These are phyloP conservation scores for Porphyrellus sp. DNA, from an alignment of 1,284 basidiomycete genomes.

Conservation along the genomic window DNA sequence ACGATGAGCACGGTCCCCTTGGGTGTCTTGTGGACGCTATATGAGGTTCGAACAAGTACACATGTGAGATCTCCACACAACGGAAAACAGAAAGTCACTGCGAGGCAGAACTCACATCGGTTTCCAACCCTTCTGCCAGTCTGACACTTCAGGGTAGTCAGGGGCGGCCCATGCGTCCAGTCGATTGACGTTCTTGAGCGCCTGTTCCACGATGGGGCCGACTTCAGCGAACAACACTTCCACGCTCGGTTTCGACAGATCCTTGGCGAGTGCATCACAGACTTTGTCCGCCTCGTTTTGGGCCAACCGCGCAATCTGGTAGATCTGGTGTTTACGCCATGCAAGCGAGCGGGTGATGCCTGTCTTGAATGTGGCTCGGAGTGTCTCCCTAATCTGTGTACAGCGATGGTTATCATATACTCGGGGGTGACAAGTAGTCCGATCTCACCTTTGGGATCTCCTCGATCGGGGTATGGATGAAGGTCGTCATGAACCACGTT, in stretches of 20 bases:
- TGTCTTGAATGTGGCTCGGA: conserved; percentile 27
- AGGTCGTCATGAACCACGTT: conserved; percentile 1
- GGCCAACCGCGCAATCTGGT: conserved; percentile 32
- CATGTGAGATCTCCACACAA: not conserved
- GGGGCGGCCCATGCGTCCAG: conserved; percentile 27
- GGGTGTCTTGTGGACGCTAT: conserved; percentile 41
- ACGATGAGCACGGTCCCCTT: conserved; percentile 46
- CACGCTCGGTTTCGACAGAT: conserved; percentile 30
- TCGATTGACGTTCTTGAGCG: conserved; percentile 21
- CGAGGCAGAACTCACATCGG: conserved; percentile 22
- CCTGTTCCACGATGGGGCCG: conserved; percentile 16
- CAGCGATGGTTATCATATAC: not conserved
- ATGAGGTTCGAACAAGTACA: not conserved
- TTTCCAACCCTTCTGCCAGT: conserved; percentile 30
- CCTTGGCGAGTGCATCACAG: conserved; percentile 29
- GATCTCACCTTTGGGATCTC: conserved; percentile 26
- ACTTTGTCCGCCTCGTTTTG: conserved; percentile 30
- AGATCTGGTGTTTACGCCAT: conserved; percentile 33
- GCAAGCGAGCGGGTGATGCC: conserved; percentile 27
- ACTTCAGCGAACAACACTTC: conserved; percentile 29
- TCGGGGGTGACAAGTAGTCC: too few species aligned
- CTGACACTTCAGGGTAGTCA: conserved; percentile 28
- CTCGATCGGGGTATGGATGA: conserved; percentile 19
- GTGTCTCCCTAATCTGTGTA: conserved; percentile 25
- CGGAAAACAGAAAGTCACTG: not conserved